These are phyloP conservation scores for Cyclospora cayetanensis DNA, from an alignment of 169 alveolate species.

Conservation along the genomic window DNA sequence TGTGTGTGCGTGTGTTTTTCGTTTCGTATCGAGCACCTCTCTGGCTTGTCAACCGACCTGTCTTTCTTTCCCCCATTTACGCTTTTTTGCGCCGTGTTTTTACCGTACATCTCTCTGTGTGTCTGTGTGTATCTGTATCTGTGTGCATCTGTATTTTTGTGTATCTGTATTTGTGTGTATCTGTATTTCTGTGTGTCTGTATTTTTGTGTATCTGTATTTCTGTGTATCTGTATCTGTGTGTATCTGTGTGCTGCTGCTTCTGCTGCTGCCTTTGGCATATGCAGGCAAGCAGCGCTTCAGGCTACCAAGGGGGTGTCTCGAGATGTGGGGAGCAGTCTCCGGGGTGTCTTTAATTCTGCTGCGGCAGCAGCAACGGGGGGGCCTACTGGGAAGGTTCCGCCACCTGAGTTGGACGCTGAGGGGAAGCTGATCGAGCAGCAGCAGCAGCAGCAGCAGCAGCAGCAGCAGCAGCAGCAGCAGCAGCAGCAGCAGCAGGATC, in stretches of 20 bases:
- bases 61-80: too few relatives aligned
- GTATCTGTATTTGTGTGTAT: too few relatives aligned
- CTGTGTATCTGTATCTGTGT: too few relatives aligned
- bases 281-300: neutral
- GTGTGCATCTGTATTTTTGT: too few relatives aligned
- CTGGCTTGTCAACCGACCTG: too few relatives aligned
- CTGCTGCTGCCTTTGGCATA: conserved; percentile 16
- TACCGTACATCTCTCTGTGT: too few relatives aligned
- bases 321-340: neutral
- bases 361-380: neutral
- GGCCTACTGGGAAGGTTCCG: neutral
- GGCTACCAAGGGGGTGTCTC: neutral
- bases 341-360: neutral
- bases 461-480: neutral
- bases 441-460: neutral
- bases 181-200: too few relatives aligned
- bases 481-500: neutral
- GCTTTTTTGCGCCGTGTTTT: too few relatives aligned
- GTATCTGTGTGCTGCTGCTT: neutral
- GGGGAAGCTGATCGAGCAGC: neutral
- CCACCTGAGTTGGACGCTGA: neutral
- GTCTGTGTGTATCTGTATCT: too few relatives aligned
- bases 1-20: too few relatives aligned
- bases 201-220: too few relatives aligned
- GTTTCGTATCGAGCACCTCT: too few relatives aligned